Percentiles rank a stretch among this genome's conserved stretches.
These are phyloP conservation scores for Sorghum bicolor DNA, from an alignment of 176 grass and related monocot species.

Conservation along the genomic window DNA sequence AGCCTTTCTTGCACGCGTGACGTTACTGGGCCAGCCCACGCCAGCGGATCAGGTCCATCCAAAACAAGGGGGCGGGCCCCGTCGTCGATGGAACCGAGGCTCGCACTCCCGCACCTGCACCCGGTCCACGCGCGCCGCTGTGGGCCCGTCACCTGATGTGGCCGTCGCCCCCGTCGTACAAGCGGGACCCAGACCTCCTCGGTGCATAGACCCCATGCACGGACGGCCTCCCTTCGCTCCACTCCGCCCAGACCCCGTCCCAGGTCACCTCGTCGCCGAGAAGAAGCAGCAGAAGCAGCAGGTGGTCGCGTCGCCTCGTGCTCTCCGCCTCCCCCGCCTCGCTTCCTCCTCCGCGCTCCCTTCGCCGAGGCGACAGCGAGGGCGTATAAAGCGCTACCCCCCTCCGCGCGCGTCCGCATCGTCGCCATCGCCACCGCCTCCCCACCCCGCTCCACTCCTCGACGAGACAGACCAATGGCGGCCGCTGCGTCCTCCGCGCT, in stretches of 20 bases:
- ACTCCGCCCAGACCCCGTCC: neutral
- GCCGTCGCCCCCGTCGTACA: neutral
- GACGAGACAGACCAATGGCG: constrained; percentile 22
- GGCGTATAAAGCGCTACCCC: constrained; percentile 8
- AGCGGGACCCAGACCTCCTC: neutral
- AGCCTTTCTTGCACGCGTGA: neutral
- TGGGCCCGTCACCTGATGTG: too few relatives aligned
- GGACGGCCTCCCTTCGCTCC: neutral
- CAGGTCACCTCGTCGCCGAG: neutral
- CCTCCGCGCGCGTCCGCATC: neutral
- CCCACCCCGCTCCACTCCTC: neutral
- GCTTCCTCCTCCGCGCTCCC: constrained; percentile 1
- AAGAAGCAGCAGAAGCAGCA: neutral
- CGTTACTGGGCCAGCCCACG: neutral
- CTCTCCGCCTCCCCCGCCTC: constrained; percentile 31
- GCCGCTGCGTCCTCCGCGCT: constrained; percentile 22
- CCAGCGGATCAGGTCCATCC: neutral
- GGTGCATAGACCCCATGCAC: neutral
- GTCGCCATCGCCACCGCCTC: neutral
- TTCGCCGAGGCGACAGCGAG: neutral
- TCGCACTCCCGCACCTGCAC: neutral
- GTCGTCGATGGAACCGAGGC: constrained; percentile 24
- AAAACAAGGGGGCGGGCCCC: neutral
- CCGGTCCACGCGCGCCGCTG: neutral
- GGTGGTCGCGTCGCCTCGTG: constrained; percentile 1